Percentiles rank a stretch among this genome's conserved stretches.
Conservation (phyloP, 495 filamentous ascomycete species). For the Zalerion maritima region DNA sequence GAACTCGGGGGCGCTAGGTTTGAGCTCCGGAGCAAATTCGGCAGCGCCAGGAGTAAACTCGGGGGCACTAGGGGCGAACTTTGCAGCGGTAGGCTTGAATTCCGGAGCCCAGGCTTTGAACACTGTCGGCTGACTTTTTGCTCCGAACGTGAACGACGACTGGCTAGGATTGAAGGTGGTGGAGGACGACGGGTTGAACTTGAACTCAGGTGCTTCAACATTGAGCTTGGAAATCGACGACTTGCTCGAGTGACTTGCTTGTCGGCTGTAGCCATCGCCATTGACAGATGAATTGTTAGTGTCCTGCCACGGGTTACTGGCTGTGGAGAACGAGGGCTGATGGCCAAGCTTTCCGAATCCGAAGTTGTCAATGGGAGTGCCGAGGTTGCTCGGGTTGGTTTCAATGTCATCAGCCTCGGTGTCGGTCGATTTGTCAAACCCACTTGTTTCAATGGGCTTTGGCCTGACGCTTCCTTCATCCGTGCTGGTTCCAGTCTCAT, state of each 20-base stretch:
- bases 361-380: slow-evolving; percentile 38
- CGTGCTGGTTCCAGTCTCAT: slow-evolving; percentile 17
- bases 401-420: slow-evolving; percentile 54
- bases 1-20: slow-evolving; percentile 16
- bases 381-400: slow-evolving; percentile 61
- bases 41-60: slow-evolving; percentile 19
- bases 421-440: slow-evolving; percentile 13
- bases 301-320: slow-evolving; percentile 38
- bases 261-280: slow-evolving; percentile 16
- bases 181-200: slow-evolving; percentile 51
- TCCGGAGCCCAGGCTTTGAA: slow-evolving; percentile 19
- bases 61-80: slow-evolving; percentile 12
- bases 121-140: slow-evolving; percentile 31
- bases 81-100: slow-evolving; percentile 18
- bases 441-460: slow-evolving; percentile 14
- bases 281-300: slow-evolving; percentile 19
- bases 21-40: slow-evolving; percentile 16
- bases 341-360: slow-evolving; percentile 24
- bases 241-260: slow-evolving; percentile 42
- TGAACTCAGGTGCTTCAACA: slow-evolving; percentile 77
- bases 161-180: slow-evolving; percentile 46
- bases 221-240: slow-evolving; percentile 67
- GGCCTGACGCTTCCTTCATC: slow-evolving; percentile 20
- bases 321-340: slow-evolving; percentile 25
- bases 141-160: slow-evolving; percentile 36